Conservation (phyloP, 306 rosid species). For the Casuarina equisetifolia region DNA sequence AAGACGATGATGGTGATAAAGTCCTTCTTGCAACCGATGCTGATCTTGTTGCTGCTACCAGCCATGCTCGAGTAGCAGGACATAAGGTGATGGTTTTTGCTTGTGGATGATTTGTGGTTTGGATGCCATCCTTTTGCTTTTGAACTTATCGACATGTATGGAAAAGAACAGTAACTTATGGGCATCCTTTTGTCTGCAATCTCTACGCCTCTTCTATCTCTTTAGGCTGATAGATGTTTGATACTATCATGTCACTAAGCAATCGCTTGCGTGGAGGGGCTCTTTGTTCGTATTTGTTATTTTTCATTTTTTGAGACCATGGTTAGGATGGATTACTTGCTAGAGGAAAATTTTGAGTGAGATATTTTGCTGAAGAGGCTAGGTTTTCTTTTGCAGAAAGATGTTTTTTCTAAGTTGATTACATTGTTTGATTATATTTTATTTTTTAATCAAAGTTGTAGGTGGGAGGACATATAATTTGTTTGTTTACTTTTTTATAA, state of each 20-base stretch:
- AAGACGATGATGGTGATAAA: constrained; percentile 94
- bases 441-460: not conserved
- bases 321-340: not conserved
- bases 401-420: not conserved
- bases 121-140: not conserved
- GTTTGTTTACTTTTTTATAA: not conserved
- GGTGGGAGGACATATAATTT: not conserved
- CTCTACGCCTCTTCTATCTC: not conserved
- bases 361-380: not conserved
- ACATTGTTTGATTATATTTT: not conserved
- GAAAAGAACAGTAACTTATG: not conserved
- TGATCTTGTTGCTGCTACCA: constrained; percentile 76
- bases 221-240: not conserved
- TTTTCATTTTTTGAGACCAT: not conserved
- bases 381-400: not conserved
- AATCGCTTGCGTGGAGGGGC: not conserved
- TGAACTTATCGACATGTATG: not conserved
- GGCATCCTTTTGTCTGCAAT: not conserved
- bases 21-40: constrained; percentile 66
- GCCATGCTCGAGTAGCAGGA: constrained; percentile 66
- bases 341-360: not conserved
- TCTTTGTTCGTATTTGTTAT: not conserved
- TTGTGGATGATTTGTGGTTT: constrained; percentile 20
- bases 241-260: not conserved
- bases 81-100: constrained; percentile 57